Base-by-base conservation (phyloP, 2,329 filamentous ascomycete genomes). In the Trichoderma sp. region DNA sequence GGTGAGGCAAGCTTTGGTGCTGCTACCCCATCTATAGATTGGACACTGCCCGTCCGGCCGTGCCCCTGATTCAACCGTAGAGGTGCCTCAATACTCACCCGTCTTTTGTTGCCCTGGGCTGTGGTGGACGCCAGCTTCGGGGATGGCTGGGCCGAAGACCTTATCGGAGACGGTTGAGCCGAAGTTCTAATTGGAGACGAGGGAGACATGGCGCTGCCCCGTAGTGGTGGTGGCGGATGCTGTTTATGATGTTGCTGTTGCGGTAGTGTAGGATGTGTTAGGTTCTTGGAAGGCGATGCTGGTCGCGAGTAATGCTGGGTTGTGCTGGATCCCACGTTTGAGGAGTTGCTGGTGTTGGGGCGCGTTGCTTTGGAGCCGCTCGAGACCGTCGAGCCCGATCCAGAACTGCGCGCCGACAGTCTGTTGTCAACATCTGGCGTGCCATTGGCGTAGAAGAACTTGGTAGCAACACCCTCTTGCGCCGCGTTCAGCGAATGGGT, bases 401-500 rank as follows among this genome's bases (percentile, higher is more conserved):
- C 77, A 68, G 81, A 79, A 11, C 83, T 78, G 64, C 75, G 78
- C 80, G 78, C 74, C 43, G 78, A 76, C 0, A 82, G 76, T 68
- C 82, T 84, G 17, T 74, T 36, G 9, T 78, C 74, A 8, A 85
- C 72, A 70, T 90, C 86, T 2, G 88, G 87, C 15, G 83, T 83
- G 34, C 90, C 90, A 79, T 93, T 92, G 72, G 91, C 92, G 79
- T 94, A 92, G 79, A 94, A 90, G 83, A 95, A 94, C 78, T 92
- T 93, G 80, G 85, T 85, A 7, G 84, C 76, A n/a, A 79, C 73
- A 39, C 81, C 79, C 72, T 86, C 84, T 59, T 81, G 79, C 4
- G 78, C 78, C 17, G 80, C 77, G 34, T 76, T 75, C 17, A 81
- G 76, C 30, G 81, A 74, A 5, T 84, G 81, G 1, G 81, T 79